phyloP scores from a whole-genome alignment of 1,139 yeast species.

The Debaryomycetaceae sp. region DNA sequence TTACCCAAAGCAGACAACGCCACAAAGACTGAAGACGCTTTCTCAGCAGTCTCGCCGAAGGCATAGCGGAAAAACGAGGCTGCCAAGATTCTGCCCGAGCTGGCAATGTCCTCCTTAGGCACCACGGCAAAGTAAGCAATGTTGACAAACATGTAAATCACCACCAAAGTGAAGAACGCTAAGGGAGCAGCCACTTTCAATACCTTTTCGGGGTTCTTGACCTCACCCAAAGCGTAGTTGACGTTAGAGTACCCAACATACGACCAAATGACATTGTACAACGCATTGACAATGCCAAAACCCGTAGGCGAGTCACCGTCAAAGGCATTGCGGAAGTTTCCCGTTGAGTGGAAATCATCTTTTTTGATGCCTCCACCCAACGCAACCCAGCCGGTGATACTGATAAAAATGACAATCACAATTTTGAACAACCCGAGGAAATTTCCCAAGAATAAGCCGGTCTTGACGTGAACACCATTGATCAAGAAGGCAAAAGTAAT shows the following conservation, averaged over 20 bases:
- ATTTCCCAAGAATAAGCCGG: conserved; percentile 68
- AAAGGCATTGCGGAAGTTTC: conserved; percentile 61
- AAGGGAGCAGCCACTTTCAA: conserved; percentile 43
- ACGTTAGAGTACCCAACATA: conserved; percentile 73
- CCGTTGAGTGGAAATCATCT: conserved; percentile 45
- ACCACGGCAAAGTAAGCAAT: conserved; percentile 57
- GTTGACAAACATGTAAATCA: conserved; percentile 63
- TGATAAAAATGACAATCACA: conserved; percentile 60
- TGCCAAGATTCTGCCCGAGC: conserved; percentile 43
- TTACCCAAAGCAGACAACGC: conserved; percentile 49
- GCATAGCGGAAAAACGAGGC: conserved; percentile 45
- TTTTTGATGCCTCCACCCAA: conserved; percentile 63
- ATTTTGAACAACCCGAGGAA: conserved; percentile 68
- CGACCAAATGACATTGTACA: conserved; percentile 80
- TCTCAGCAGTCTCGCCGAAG: conserved; percentile 42
- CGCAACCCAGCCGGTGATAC: conserved; percentile 80
- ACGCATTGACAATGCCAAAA: conserved; percentile 72
- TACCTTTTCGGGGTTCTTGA: conserved; percentile 47
- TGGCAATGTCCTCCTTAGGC: conserved; percentile 40
- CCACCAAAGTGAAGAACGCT: conserved; percentile 56
- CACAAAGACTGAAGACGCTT: conserved; percentile 46
- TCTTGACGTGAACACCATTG: conserved; percentile 57
- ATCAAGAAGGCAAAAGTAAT: conserved; percentile 67
- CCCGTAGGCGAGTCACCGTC: conserved; percentile 59
- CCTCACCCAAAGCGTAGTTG: conserved; percentile 78